Evolutionary conservation across 1,139 yeast species (phyloP).

Genomic region (Starmera stellimalicola): DNA sequence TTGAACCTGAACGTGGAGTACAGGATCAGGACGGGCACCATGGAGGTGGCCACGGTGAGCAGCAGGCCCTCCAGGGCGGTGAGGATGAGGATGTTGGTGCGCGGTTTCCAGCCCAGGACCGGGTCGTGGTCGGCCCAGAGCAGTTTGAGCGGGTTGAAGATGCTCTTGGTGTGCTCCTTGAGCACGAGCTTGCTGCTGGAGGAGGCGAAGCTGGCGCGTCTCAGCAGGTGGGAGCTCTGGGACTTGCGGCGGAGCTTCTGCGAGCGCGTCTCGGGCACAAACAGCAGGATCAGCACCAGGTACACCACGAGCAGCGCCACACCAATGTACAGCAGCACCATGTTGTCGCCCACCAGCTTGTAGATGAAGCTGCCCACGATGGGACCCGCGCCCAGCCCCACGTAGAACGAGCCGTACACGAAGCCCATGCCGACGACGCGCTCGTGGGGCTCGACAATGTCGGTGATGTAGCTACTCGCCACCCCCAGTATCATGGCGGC

Average conservation of each 20-base stretch:
- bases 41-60: slow-evolving; percentile 22
- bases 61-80: slow-evolving; percentile 38
- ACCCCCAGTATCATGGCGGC: slow-evolving; percentile 39
- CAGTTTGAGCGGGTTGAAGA: slow-evolving; percentile 38
- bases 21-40: slow-evolving; percentile 39
- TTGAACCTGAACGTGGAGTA: slow-evolving; percentile 49
- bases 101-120: slow-evolving; percentile 28
- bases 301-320: slow-evolving; percentile 16
- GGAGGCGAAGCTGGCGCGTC: slow-evolving; percentile 20
- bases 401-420: slow-evolving; percentile 45
- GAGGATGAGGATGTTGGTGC: slow-evolving; percentile 35
- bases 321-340: slow-evolving; percentile 20
- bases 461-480: slow-evolving; percentile 53
- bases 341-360: slow-evolving; percentile 17
- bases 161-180: slow-evolving; percentile 8
- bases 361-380: slow-evolving; percentile 38
- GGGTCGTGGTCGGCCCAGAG: slow-evolving; percentile 31
- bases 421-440: slow-evolving; percentile 50
- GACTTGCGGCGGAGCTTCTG: slow-evolving; percentile 35
- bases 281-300: slow-evolving; percentile 26
- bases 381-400: slow-evolving; percentile 62
- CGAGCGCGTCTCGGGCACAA: slow-evolving; percentile 55
- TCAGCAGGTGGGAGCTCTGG: slow-evolving; percentile 14
- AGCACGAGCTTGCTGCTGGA: not conserved
- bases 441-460: slow-evolving; percentile 46